Evolutionary conservation across 225 moss, liverwort and hornwort species (phyloP).

Genomic region (Sphagnum tenellum): DNA sequence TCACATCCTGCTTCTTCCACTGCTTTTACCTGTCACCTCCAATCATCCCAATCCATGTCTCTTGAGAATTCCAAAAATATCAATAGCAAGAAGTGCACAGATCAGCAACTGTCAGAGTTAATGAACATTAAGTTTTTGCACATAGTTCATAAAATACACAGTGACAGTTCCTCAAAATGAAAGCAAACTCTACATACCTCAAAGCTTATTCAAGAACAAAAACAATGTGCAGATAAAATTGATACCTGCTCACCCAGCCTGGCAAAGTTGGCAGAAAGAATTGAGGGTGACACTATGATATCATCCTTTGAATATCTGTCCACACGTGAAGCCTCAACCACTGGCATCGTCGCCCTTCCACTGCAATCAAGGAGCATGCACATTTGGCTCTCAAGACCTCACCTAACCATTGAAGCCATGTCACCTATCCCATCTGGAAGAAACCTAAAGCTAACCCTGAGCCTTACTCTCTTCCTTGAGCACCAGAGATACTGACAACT

Average conservation of each 20-base stretch:
- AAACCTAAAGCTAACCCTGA: too few relatives aligned
- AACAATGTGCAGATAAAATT: background rate
- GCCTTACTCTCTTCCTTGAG: too few relatives aligned
- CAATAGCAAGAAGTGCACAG: too few relatives aligned
- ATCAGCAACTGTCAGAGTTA: too few relatives aligned
- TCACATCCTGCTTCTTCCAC: conserved; percentile 91
- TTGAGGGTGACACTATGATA: conserved; percentile 89
- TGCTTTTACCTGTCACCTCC: conserved; percentile 55
- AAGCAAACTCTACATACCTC: background rate
- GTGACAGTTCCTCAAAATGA: background rate
- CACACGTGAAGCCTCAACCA: conserved; percentile 68
- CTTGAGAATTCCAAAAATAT: too few relatives aligned
- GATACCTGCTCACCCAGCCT: conserved; percentile 82
- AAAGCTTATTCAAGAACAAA: background rate
- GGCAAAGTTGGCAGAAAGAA: conserved; percentile 89
- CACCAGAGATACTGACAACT: background rate
- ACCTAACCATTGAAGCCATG: too few relatives aligned
- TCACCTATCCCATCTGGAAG: background rate
- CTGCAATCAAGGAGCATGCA: conserved; percentile 6
- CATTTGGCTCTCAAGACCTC: background rate
- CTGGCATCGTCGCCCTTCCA: conserved; percentile 50
- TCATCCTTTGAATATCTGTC: conserved; percentile 85
- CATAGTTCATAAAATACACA: too few relatives aligned
- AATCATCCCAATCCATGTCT: too few relatives aligned
- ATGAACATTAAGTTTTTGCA: too few relatives aligned